These are phyloP conservation scores for Jimgerdemannia flammicorona DNA, from an alignment of 192 early-diverging fungal species.

Conservation along the genomic window DNA sequence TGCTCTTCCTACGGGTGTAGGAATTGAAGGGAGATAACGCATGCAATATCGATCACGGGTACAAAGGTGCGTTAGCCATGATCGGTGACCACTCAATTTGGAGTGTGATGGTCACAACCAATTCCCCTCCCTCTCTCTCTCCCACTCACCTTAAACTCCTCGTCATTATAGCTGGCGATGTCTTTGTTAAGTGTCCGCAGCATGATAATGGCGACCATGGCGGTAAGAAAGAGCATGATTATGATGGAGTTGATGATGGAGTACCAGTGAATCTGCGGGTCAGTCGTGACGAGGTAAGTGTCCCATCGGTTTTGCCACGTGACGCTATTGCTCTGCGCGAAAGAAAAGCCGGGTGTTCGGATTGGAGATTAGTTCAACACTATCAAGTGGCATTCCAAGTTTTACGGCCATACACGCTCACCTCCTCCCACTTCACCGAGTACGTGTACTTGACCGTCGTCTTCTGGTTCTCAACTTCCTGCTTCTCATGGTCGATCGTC, in stretches of 20 bases:
- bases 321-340: conserved; percentile 21
- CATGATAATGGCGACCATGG: conserved; percentile 62
- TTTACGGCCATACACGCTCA: conserved; percentile 1
- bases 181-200: conserved; percentile 66
- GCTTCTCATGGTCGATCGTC: conserved; percentile 26
- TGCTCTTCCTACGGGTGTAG: conserved; percentile 45
- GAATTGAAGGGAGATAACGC: neutral
- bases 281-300: conserved; percentile 47
- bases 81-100: neutral
- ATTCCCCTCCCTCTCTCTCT: neutral
- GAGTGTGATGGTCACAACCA: neutral
- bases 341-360: neutral
- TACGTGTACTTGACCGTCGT: conserved; percentile 58
- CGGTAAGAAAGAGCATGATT: conserved; percentile 61
- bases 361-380: neutral
- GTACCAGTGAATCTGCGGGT: conserved; percentile 61
- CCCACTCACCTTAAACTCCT: conserved; percentile 30
- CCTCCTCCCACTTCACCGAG: conserved; percentile 69
- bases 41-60: neutral
- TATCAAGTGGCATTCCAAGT: neutral
- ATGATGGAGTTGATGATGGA: conserved; percentile 68
- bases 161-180: conserved; percentile 42
- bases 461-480: conserved; percentile 28
- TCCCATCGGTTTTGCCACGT: conserved; percentile 64
- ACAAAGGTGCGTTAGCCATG: too few species aligned